Base-by-base conservation (phyloP, 2,329 filamentous ascomycete species). In the Pseudocercospora fuligena region DNA sequence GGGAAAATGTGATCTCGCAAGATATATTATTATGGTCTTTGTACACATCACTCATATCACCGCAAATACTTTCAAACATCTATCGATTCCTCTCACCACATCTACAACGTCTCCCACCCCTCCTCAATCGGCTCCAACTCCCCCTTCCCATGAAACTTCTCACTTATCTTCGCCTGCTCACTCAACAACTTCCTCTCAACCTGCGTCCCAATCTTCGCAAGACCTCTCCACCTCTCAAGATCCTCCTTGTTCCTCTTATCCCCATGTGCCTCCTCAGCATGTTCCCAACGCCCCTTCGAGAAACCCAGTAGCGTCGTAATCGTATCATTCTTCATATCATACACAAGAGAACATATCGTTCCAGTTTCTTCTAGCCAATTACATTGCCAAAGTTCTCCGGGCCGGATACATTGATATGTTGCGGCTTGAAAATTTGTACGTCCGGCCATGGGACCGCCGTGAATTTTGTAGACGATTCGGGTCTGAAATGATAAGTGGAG, bases 351-450 rank as follows among this genome's bases (percentile, higher is more conserved):
- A 62, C 82, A 83, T 1, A 88, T 80, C 0, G 85, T 88, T 0
- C 86, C 86, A 0, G 86, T 88, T 75, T 88, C 86, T 65, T 88
- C 85, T 1, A 88, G 81, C 86, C 86, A 88, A 66, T 86, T 88
- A 68, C 84, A 82, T 70, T 88, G 86, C 86, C 86, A 88, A 0
- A 88, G 72, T 73, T 88, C 86, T 1, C 84, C 84, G 0, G 85
- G 82, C 0, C 86, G 81, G 29, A 88, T 82, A 74, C 86, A 88
- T 72, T 88, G 86, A 70, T 85, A 88, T 1, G 82, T 84, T 12
- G 81, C 84, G 0, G 81, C 80, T 70, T 87, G 85, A 73, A 82
- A 87, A 74, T 87, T 87, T 60, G 78, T 76, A 2, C 84, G 80
- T 1, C 85, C 85, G 0, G 82, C 82, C 86, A 88, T 88, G 2